phyloP scores from a whole-genome alignment of 805 yeast species.

The Starmerella stellata region DNA sequence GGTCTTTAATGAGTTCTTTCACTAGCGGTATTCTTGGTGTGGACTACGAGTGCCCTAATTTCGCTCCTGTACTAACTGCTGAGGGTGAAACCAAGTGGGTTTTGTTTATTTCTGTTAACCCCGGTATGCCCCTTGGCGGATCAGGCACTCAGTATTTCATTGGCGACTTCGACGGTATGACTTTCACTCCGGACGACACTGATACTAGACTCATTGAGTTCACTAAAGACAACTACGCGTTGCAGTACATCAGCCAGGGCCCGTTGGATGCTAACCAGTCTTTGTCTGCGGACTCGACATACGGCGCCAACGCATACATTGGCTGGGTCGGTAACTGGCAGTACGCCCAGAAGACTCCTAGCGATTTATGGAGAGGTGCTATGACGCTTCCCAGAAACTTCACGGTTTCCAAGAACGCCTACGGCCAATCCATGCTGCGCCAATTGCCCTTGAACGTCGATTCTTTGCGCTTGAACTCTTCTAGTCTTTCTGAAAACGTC shows the following conservation, averaged over 20 bases:
- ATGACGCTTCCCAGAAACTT: constrained; percentile 20
- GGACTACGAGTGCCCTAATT: constrained; percentile 30
- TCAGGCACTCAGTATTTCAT: constrained; percentile 27
- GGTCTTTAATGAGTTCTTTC: constrained; percentile 10
- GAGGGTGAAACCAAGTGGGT: constrained; percentile 23
- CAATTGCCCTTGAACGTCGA: constrained; percentile 10
- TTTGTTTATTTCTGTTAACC: constrained; percentile 26
- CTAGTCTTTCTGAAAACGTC: not conserved
- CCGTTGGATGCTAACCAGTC: constrained; percentile 7
- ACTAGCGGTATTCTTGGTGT: constrained; percentile 19
- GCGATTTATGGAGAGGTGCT: constrained; percentile 24
- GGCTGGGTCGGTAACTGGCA: constrained; percentile 33
- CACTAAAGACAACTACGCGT: constrained; percentile 28
- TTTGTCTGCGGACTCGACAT: constrained; percentile 17
- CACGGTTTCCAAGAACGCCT: constrained; percentile 4
- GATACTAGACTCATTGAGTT: constrained; percentile 22
- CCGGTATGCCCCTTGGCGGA: constrained; percentile 29
- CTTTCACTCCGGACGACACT: constrained; percentile 22
- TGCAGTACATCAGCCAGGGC: constrained; percentile 23
- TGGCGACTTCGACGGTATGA: constrained; percentile 28
- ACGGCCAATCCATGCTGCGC: constrained; percentile 3
- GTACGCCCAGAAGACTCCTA: constrained; percentile 25
- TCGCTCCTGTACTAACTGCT: constrained; percentile 22
- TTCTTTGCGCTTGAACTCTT: not conserved
- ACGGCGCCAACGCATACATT: constrained; percentile 16